Conservation (phyloP, 2,329 filamentous ascomycete genomes). For the Colletotrichum viniferum region DNA sequence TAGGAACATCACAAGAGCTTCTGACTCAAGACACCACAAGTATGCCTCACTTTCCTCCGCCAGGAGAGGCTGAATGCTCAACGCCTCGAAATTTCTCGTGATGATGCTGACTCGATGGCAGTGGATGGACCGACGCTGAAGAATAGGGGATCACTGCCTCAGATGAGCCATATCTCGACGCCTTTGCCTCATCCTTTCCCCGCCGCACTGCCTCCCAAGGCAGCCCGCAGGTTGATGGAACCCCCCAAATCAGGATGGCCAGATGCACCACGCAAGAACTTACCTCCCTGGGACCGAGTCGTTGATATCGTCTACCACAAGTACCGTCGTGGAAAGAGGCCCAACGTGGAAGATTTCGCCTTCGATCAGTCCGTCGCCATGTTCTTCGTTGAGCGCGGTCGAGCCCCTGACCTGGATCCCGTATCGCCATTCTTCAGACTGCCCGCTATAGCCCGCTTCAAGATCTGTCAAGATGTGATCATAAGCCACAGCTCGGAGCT, state of each 20-base stretch:
- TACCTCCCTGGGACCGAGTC: slow-evolving; percentile 39
- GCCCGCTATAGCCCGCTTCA: slow-evolving; percentile 28
- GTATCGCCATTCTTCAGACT: slow-evolving; percentile 26
- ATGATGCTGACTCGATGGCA: background rate
- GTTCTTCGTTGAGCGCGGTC: slow-evolving; percentile 25
- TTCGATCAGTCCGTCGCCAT: slow-evolving; percentile 26
- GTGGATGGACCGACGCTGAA: slow-evolving; percentile 28
- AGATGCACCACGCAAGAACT: slow-evolving; percentile 18
- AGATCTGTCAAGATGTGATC: slow-evolving; percentile 31
- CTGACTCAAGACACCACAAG: background rate
- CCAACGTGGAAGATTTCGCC: background rate
- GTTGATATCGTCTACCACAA: slow-evolving; percentile 40
- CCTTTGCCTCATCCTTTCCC: slow-evolving; percentile 34
- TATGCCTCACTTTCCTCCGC: background rate
- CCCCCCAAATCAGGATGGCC: slow-evolving; percentile 28
- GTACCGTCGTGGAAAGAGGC: slow-evolving; percentile 3
- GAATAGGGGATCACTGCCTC: slow-evolving; percentile 45
- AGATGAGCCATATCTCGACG: slow-evolving; percentile 30
- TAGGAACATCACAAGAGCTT: background rate
- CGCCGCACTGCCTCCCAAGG: slow-evolving; percentile 26
- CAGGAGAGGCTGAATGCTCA: background rate
- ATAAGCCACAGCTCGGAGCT: slow-evolving; percentile 15
- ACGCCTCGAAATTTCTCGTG: background rate
- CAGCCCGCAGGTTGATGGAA: slow-evolving; percentile 6
- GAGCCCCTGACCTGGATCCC: background rate